phyloP scores from a whole-genome alignment of 108 stramenopile genomes.

The Nitzschia sp. region DNA sequence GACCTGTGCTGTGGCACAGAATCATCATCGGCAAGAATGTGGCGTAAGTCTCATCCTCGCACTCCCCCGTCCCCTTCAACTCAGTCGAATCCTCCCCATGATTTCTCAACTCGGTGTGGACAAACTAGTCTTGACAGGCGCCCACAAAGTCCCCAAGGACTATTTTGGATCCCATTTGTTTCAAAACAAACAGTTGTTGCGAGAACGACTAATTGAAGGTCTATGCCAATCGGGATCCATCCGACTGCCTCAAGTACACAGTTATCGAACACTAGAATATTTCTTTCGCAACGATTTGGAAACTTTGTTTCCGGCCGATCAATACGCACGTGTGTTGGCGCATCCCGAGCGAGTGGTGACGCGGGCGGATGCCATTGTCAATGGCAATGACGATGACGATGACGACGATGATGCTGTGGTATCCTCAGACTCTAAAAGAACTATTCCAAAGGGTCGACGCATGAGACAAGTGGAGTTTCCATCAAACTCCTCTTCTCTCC shows the following conservation, averaged over 20 bases:
- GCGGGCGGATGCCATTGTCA: no score
- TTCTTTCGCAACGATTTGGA: constrained; percentile 69
- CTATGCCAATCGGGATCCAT: constrained; percentile 78
- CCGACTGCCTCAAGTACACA: constrained; percentile 53
- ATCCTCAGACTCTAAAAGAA: no score
- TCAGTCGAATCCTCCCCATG: constrained; percentile 87
- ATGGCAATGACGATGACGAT: no score
- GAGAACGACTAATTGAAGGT: constrained; percentile 71
- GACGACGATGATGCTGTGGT: no score
- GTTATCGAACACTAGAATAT: constrained; percentile 40
- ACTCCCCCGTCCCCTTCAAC: constrained; percentile 80
- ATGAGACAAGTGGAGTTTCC: constrained; percentile 70
- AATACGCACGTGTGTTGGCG: constrained; percentile 72
- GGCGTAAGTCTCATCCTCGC: constrained; percentile 81
- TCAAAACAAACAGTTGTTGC: constrained; percentile 61
- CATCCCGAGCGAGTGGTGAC: constrained; percentile 76
- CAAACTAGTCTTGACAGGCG: constrained; percentile 65
- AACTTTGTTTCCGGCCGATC: constrained; percentile 53
- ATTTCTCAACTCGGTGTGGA: constrained; percentile 87
- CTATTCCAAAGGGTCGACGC: constrained; percentile 16
- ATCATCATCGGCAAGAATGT: constrained; percentile 5
- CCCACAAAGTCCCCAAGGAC: constrained; percentile 82
- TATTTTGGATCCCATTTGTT: constrained; percentile 93
- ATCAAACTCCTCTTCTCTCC: neutral
- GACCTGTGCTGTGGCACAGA: no score